Evolutionary conservation across 306 rosid species (phyloP).

Genomic region (Begonia masoniana): DNA sequence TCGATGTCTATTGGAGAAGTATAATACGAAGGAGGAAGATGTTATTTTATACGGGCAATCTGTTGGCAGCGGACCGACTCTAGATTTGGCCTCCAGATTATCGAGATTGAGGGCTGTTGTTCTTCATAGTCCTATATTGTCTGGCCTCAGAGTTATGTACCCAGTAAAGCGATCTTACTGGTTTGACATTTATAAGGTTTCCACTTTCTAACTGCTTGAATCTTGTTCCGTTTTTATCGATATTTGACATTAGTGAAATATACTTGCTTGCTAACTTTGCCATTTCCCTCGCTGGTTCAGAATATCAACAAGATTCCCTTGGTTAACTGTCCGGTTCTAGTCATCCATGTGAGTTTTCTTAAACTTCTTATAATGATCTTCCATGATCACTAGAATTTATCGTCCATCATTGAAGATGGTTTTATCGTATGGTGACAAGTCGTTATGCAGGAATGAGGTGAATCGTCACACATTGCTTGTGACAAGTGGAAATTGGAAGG

Average conservation of each 20-base stretch:
- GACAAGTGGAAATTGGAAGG: too few species aligned
- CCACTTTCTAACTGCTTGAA: constrained; percentile 6
- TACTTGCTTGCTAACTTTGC: constrained; percentile 8
- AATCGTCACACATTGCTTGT: too few species aligned
- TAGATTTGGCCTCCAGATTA: constrained; percentile 70
- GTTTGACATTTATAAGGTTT: constrained; percentile 96
- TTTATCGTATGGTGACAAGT: too few species aligned
- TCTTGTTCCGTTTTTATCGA: constrained; percentile 2
- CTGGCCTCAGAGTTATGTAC: constrained; percentile 96
- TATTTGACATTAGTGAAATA: constrained; percentile 1
- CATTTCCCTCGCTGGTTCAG: constrained; percentile 35
- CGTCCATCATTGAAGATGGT: too few species aligned
- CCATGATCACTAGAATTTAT: constrained; percentile 1
- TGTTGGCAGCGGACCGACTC: constrained; percentile 92
- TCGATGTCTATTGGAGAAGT: constrained; percentile 73
- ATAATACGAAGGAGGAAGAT: constrained; percentile 81
- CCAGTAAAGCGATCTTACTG: constrained; percentile 89
- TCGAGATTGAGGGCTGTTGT: constrained; percentile 78
- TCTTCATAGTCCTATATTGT: constrained; percentile 93
- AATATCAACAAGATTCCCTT: constrained; percentile 79
- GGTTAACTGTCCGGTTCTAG: constrained; percentile 75
- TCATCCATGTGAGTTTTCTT: constrained; percentile 78
- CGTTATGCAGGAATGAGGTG: too few species aligned
- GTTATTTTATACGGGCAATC: constrained; percentile 89
- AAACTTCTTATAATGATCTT: constrained; percentile 4